A percentile compares a stretch with the other conserved stretches of the same genome.
phyloP scores from a whole-genome alignment of 441 rosid genomes.

The Erysimum cheiri region DNA sequence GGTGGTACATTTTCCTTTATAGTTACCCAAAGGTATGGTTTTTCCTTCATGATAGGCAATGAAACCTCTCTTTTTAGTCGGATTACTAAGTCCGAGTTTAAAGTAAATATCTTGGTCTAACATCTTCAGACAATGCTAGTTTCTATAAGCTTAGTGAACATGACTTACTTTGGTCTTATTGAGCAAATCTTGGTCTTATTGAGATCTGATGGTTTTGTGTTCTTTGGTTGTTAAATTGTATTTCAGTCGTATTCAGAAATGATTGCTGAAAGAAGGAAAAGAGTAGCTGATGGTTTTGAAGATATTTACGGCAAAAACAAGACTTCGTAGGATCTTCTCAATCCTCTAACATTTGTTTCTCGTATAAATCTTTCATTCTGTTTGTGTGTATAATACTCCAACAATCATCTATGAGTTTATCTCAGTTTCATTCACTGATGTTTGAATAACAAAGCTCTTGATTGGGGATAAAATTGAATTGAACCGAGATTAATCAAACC shows the following conservation, averaged over 20 bases:
- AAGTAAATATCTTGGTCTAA: background rate
- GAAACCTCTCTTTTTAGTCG: background rate
- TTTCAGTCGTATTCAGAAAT: slow-evolving; percentile 70
- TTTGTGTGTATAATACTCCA: slow-evolving; percentile 3
- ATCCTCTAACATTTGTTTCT: background rate
- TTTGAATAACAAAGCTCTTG: background rate
- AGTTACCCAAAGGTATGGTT: slow-evolving; percentile 79
- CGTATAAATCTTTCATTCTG: background rate
- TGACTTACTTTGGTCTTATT: background rate
- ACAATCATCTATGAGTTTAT: background rate
- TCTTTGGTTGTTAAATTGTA: background rate
- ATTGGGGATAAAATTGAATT: background rate
- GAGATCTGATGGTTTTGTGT: slow-evolving; percentile 17
- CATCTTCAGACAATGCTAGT: slow-evolving; percentile 4
- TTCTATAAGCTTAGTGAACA: background rate
- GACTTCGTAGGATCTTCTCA: slow-evolving; percentile 47
- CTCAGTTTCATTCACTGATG: slow-evolving; percentile 1
- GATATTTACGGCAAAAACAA: slow-evolving; percentile 78
- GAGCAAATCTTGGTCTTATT: background rate
- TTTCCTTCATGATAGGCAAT: background rate
- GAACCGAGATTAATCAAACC: background rate
- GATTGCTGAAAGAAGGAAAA: slow-evolving; percentile 80
- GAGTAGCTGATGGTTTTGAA: slow-evolving; percentile 70
- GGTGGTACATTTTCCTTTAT: slow-evolving; percentile 92
- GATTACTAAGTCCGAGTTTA: background rate